Evolutionary conservation across 495 filamentous ascomycete species (phyloP), one percentile per base, ranked within the genome.

Genomic region (Apiosordaria backusii): DNA sequence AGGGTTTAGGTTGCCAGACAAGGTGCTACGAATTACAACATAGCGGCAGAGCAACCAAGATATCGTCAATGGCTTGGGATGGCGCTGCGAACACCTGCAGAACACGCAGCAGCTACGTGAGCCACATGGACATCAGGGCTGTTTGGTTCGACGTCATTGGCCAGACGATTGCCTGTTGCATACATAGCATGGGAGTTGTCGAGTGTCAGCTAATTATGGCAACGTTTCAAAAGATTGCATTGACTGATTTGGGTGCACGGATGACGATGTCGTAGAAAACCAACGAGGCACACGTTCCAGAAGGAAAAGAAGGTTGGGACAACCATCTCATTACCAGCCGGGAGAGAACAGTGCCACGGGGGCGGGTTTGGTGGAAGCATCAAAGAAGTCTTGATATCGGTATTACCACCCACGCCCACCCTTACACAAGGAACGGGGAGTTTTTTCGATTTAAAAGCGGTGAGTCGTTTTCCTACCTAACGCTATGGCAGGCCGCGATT

Each of bases 151-250:
- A 55, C 52, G 22, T 18, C n/a, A 22, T 55, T 55, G 52, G 52
- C 52, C 52, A 55, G 57, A 4, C 26, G 57, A 25, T 22, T 59
- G 57, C 57, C 57, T 59, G 25, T 18, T 19, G 57, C 57, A 40
- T 61, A 22, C 57, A 40, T 61, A 22, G 60, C 26, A 61, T 19
- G 57, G 4, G 40, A 22, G 35, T 2, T 29, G 27, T 45, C 10
- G 40, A 61, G 3, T 21, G 16, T 35, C n/a, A 5, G 29, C 60
- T 61, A 61, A 61, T 61, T 61, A 61, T 61, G 60, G 60, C 22
- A 61, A 61, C 10, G 60, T 61, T 45, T 61, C 60, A 61, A 61
- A 61, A 50, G 60, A 45, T 2, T 27, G 60, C 60, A 61, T 61
- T 35, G 40, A 61, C 29, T 22, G 60, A 50, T 24, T 26, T 23